phyloP scores from a whole-genome alignment of 1,284 basidiomycete genomes.

The Earliella scabrosa region DNA sequence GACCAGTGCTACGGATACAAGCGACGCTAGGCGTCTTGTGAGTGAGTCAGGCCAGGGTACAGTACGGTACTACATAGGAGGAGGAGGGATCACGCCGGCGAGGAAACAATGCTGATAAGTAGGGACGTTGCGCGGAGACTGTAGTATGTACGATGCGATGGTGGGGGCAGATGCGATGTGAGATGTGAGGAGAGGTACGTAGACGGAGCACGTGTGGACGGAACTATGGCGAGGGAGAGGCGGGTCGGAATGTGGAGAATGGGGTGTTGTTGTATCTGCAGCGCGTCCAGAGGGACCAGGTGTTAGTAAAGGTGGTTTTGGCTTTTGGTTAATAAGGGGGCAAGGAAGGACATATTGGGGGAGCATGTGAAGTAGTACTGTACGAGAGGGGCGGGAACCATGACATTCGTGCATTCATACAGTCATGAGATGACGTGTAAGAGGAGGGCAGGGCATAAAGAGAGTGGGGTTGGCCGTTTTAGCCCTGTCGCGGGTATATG shows the following conservation, averaged over 20 bases:
- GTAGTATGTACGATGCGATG: conserved; percentile 6
- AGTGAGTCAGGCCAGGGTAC: background rate
- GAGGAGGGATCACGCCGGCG: too few relatives aligned
- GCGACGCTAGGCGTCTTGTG: background rate
- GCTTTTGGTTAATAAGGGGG: background rate
- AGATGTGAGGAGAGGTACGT: too few relatives aligned
- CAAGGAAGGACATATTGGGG: background rate
- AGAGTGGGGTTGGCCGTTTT: too few relatives aligned
- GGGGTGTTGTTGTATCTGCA: too few relatives aligned
- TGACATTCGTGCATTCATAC: background rate
- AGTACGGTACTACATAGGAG: background rate
- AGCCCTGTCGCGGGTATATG: too few relatives aligned
- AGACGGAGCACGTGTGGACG: too few relatives aligned
- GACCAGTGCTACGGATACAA: conserved; percentile 21
- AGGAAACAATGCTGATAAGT: background rate
- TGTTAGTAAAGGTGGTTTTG: background rate
- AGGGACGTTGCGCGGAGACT: background rate
- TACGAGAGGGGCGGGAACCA: background rate
- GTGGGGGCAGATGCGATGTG: background rate
- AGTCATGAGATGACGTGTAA: background rate
- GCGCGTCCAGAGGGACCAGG: too few relatives aligned
- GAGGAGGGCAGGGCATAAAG: too few relatives aligned
- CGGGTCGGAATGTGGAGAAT: background rate
- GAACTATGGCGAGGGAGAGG: too few relatives aligned
- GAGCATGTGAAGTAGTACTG: conserved; percentile 6